Evolutionary conservation across 2,329 filamentous ascomycete species (phyloP), one percentile per base, ranked within the genome.

Genomic region (Herpotrichia juniperi): DNA sequence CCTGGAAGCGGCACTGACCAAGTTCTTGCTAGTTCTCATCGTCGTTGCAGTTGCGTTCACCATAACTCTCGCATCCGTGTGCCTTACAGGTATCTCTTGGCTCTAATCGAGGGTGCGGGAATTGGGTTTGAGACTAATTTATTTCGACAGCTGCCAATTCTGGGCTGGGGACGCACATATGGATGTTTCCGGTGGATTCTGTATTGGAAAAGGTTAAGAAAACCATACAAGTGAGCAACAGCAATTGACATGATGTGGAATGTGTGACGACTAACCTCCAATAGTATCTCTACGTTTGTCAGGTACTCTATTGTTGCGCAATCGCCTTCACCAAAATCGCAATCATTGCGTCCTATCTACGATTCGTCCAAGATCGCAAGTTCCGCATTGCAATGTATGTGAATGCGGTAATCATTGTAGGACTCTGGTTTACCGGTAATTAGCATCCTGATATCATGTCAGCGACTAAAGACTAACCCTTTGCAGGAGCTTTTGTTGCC

Each of bases 261-360:
- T 5, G 19, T 17, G 10, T 32, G 3, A 39, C 14, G 34, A 16
- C 55, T 63, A 28, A 59, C n/a, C 4, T 14, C 6, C 2, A 22
- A 17, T 21, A 69, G 66, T 56, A 61, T 46, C 55, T 68, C 6
- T 64, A 54, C 40, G 40, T 68, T 17, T 62, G 62, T 35, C 64
- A 69, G 16, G 47, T 69, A 1, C 24, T 69, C 10, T 68, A 69
- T 48, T 54, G 59, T 9, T 67, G 56, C 42, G 64, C 64, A 8
- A 65, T 68, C 35, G 58, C 59, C 2, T 58, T 57, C 16, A 68
- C 66, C 14, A 69, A 69, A 32, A 51, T 66, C 14, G 62, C 66
- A 9, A 66, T 68, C 43, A 63, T 69, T 50, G 53, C 63, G 5
- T 67, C 61, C 1, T 69, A 67, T 42, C 52, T 69, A 9, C 63